Conservation (phyloP, 371 early-diverging fungal genomes). For the Mucor lusitanicus region DNA sequence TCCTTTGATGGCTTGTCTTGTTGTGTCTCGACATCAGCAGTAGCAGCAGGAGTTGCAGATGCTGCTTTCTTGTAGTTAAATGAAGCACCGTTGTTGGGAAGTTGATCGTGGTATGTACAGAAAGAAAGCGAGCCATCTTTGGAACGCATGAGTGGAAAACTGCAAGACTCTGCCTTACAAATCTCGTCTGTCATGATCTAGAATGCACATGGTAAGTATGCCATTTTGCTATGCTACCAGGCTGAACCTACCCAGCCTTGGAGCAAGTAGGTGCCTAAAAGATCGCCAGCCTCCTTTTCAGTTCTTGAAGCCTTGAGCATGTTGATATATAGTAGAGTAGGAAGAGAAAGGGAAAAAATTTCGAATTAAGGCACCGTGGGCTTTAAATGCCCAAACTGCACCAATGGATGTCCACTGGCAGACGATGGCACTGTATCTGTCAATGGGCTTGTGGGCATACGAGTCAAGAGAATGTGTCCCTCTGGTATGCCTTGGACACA, state of each 20-base stretch:
- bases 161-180: constrained; percentile 43
- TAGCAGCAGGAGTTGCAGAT: not conserved
- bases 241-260: constrained; percentile 49
- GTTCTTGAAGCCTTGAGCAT: constrained; percentile 17
- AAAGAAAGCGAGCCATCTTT: constrained; percentile 50
- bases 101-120: constrained; percentile 53
- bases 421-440: too few species aligned
- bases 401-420: not conserved
- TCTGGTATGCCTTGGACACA: too few species aligned
- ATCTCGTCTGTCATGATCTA: constrained; percentile 56
- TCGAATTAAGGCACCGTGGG: not conserved
- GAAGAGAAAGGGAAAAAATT: not conserved
- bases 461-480: too few species aligned
- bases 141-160: constrained; percentile 57
- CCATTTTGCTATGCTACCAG: not conserved
- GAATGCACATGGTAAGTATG: not conserved
- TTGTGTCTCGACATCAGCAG: not conserved
- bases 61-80: constrained; percentile 1
- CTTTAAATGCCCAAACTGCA: not conserved
- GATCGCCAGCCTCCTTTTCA: constrained; percentile 21
- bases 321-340: not conserved
- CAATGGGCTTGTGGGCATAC: too few species aligned
- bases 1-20: not conserved
- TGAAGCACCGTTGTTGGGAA: constrained; percentile 27
- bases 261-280: constrained; percentile 40